phyloP scores from a whole-genome alignment of 225 moss, liverwort and hornwort species.

The Pseudoscleropodium purum region DNA sequence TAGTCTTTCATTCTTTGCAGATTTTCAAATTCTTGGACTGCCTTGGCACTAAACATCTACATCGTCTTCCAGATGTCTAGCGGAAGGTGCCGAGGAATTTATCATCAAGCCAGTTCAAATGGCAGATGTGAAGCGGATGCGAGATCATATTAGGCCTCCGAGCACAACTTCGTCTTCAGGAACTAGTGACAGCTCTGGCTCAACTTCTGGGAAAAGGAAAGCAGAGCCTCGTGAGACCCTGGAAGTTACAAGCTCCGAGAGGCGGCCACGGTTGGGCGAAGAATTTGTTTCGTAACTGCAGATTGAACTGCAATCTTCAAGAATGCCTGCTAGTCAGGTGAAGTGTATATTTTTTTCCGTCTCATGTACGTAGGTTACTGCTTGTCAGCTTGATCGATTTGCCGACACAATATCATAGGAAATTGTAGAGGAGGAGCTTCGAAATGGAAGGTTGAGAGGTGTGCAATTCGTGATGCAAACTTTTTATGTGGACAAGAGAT shows the following conservation, averaged over 20 bases:
- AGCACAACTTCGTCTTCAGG: constrained; percentile 12
- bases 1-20: neutral
- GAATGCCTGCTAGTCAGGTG: neutral
- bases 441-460: neutral
- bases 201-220: constrained; percentile 55
- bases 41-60: neutral
- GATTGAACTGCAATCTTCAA: neutral
- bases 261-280: constrained; percentile 52
- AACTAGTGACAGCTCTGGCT: constrained; percentile 34
- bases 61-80: constrained; percentile 44
- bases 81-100: constrained; percentile 85
- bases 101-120: constrained; percentile 81
- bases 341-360: constrained; percentile 9
- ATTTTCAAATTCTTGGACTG: neutral
- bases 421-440: neutral
- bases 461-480: neutral
- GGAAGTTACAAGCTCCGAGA: constrained; percentile 44
- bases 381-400: constrained; percentile 6
- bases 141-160: constrained; percentile 31
- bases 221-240: constrained; percentile 20
- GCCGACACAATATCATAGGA: neutral
- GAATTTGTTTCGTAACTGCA: constrained; percentile 36
- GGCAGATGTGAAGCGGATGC: constrained; percentile 58
- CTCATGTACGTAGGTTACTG: neutral
- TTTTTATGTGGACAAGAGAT: neutral